These are phyloP conservation scores for Histomonas meleagridis DNA, from an alignment of 208 protist species.

Conservation along the genomic window DNA sequence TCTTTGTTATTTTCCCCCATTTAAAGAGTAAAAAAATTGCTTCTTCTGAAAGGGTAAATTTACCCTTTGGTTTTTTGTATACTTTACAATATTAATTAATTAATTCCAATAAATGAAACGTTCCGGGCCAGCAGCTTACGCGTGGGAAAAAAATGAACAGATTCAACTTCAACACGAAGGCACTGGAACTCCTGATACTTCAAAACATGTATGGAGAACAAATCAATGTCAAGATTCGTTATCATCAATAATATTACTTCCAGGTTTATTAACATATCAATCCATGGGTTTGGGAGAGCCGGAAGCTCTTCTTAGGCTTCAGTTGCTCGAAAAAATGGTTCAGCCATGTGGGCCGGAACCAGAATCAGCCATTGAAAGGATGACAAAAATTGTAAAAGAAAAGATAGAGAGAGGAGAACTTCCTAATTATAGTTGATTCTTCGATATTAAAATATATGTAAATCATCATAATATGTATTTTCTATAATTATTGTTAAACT, in stretches of 20 bases:
- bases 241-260: background rate
- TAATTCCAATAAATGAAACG: conserved; percentile 18
- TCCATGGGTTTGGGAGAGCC: background rate
- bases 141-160: conserved; percentile 26
- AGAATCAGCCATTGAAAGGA: background rate
- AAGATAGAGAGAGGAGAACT: too few species aligned
- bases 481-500: too few species aligned
- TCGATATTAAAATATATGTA: too few species aligned
- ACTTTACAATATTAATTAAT: too few species aligned
- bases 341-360: background rate
- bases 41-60: too few species aligned
- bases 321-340: conserved; percentile 28
- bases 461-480: too few species aligned
- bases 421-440: too few species aligned
- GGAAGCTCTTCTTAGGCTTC: background rate
- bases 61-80: too few species aligned
- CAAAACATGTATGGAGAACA: background rate
- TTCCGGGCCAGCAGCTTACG: background rate
- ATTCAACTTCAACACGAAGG: background rate
- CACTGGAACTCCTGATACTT: background rate
- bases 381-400: background rate
- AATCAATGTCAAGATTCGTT: background rate
- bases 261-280: background rate
- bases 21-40: too few species aligned
- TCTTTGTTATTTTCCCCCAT: too few species aligned